These are phyloP conservation scores for Lentithecium fluviatile DNA, from an alignment of 495 filamentous ascomycete species.

Conservation along the genomic window DNA sequence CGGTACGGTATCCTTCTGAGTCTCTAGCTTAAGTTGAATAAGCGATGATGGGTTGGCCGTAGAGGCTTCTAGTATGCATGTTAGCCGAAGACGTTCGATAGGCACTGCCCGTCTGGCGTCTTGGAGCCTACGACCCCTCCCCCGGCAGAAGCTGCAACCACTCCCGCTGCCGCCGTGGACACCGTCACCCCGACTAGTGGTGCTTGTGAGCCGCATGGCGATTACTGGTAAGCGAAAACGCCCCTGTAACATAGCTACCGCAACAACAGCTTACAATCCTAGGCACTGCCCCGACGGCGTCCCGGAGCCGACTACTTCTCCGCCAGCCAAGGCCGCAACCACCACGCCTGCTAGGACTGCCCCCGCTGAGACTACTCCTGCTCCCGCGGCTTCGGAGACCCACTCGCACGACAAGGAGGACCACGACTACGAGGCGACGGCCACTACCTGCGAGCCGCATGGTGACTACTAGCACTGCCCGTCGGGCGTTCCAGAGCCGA, in stretches of 20 bases:
- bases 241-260: neutral
- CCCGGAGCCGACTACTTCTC: neutral
- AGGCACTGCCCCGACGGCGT: neutral
- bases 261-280: neutral
- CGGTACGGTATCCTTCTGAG: too few species aligned
- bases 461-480: slow-evolving; percentile 14
- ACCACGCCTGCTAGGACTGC: too few species aligned
- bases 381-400: neutral
- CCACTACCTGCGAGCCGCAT: neutral
- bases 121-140: neutral
- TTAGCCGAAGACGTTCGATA: too few species aligned
- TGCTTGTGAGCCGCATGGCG: too few species aligned
- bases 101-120: neutral
- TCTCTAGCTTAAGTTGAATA: too few species aligned
- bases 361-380: too few species aligned
- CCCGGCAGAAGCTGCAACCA: neutral
- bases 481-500: slow-evolving; percentile 4
- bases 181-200: too few species aligned
- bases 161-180: too few species aligned
- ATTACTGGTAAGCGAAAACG: too few species aligned
- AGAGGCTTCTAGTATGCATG: too few species aligned
- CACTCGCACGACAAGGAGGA: neutral
- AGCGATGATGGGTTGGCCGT: too few species aligned
- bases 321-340: too few species aligned
- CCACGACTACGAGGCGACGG: neutral